A percentile compares a stretch with the other conserved stretches of the same genome.
Conservation (phyloP, 2,329 filamentous ascomycete species). For the Proliferodiscus dingleyae region DNA sequence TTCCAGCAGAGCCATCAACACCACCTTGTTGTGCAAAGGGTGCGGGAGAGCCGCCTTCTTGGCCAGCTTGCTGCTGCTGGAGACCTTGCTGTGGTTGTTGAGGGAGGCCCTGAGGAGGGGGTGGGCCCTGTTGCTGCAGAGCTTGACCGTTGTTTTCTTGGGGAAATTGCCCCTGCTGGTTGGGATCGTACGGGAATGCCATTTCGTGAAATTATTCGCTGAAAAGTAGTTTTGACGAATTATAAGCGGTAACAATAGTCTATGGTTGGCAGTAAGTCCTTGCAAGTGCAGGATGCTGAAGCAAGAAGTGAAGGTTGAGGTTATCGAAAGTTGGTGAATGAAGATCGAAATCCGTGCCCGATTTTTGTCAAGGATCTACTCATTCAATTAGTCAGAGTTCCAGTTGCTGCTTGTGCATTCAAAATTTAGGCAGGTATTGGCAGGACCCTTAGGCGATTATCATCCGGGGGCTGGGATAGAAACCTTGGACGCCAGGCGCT, state of each 20-base stretch:
- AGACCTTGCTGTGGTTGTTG: conserved; percentile 22
- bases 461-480: background rate
- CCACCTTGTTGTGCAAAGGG: conserved; percentile 42
- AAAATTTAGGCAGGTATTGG: background rate
- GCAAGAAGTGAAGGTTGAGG: conserved; percentile 2
- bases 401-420: background rate
- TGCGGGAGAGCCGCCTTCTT: conserved; percentile 54
- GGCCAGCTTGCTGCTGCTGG: conserved; percentile 43
- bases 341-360: conserved; percentile 2
- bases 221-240: conserved; percentile 1
- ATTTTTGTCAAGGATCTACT: conserved; percentile 4
- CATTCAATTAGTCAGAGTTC: background rate
- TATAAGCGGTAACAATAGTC: background rate
- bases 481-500: background rate
- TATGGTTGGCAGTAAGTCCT: background rate
- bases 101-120: conserved; percentile 42
- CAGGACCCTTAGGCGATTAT: background rate
- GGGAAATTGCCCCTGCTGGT: conserved; percentile 53
- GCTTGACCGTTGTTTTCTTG: conserved; percentile 42
- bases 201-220: conserved; percentile 38
- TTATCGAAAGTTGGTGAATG: conserved; percentile 7
- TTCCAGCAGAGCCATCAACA: conserved; percentile 30
- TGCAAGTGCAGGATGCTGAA: background rate
- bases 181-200: conserved; percentile 63
- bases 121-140: conserved; percentile 35